Evolutionary conservation across 805 yeast genomes (phyloP).

Genomic region (Henningerozyma blattae): DNA sequence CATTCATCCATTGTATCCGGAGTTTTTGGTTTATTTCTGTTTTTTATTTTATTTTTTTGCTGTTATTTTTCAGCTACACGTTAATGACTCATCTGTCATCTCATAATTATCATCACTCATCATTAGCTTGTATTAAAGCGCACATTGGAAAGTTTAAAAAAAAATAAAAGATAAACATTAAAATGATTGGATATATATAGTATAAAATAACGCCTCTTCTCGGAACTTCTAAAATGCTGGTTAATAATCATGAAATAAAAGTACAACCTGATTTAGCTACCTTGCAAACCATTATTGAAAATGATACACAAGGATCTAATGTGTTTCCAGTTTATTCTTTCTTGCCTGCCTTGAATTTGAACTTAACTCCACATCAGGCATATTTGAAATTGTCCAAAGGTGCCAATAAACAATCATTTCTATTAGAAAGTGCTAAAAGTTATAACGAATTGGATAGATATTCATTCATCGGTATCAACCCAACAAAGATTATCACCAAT

Average conservation of each 20-base stretch:
- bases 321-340: slow-evolving; percentile 72
- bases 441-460: slow-evolving; percentile 85
- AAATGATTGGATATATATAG: no score
- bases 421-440: slow-evolving; percentile 79
- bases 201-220: no score
- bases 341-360: slow-evolving; percentile 58
- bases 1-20: no score
- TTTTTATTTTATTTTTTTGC: no score
- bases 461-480: slow-evolving; percentile 82
- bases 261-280: slow-evolving; percentile 42
- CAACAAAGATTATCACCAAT: slow-evolving; percentile 54
- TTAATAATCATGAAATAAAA: slow-evolving; percentile 5
- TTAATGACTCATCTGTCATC: no score
- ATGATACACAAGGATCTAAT: slow-evolving; percentile 37
- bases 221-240: no score
- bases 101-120: no score
- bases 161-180: no score
- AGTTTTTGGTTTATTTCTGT: no score
- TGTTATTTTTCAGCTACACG: no score
- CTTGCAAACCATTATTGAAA: slow-evolving; percentile 31
- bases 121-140: no score
- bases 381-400: slow-evolving; percentile 62
- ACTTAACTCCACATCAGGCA: slow-evolving; percentile 74
- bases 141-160: no score
- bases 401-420: slow-evolving; percentile 53